Percentiles rank a stretch among this genome's conserved stretches.
phyloP scores from a whole-genome alignment of 116 monocot species.

The Iris pallida region DNA sequence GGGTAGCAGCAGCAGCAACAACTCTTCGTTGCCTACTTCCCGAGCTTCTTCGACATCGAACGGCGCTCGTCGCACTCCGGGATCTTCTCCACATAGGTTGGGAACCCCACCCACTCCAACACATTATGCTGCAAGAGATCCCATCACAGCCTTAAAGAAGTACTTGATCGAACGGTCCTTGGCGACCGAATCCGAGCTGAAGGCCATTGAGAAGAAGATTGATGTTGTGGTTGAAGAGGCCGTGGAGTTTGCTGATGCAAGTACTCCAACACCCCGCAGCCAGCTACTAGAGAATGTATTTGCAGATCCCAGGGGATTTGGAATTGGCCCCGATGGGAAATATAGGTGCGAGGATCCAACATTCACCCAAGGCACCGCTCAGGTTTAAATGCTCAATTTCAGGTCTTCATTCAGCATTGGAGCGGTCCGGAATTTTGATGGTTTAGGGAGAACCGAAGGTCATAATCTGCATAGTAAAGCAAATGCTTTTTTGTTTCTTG shows the following conservation, averaged over 20 bases:
- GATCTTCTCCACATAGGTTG: no score
- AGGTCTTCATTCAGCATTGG: neutral
- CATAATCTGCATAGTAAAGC: no score
- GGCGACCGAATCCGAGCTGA: slow-evolving; percentile 41
- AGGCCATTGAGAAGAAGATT: slow-evolving; percentile 51
- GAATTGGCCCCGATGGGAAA: slow-evolving; percentile 56
- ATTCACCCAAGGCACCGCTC: slow-evolving; percentile 63
- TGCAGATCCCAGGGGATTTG: slow-evolving; percentile 45
- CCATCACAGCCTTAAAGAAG: slow-evolving; percentile 45
- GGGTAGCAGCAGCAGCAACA: no score
- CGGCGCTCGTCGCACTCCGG: no score
- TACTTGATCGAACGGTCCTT: slow-evolving; percentile 43
- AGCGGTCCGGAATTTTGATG: neutral
- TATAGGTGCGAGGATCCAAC: slow-evolving; percentile 64
- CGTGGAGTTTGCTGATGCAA: slow-evolving; percentile 63
- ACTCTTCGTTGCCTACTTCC: no score
- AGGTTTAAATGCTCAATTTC: slow-evolving; percentile 25
- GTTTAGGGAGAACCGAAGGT: no score
- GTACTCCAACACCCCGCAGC: slow-evolving; percentile 48
- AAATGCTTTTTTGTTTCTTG: no score
- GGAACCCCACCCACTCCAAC: no score
- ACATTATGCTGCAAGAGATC: slow-evolving; percentile 61
- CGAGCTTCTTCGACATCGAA: no score
- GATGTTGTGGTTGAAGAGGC: slow-evolving; percentile 54
- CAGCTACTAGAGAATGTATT: slow-evolving; percentile 64